Base-by-base conservation (phyloP, 768 basidiomycete genomes). In the Podaxis mareebaensis region DNA sequence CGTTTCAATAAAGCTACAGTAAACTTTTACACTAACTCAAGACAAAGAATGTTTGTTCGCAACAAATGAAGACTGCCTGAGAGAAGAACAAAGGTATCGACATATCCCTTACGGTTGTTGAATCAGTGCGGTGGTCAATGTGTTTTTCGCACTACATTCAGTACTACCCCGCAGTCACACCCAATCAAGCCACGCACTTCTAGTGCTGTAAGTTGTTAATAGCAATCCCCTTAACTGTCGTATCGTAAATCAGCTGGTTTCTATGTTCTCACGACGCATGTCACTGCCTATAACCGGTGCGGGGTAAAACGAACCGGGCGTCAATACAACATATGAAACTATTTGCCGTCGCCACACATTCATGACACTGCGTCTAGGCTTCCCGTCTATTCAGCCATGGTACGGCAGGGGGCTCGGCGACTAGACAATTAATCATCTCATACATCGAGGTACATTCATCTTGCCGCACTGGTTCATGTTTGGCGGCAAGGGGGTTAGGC, bases 221-320 rank as follows among this genome's bases (percentile, higher is more conserved):
- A 17, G 17, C 44, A 46, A 17, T 20, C 20, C 44, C 44, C 5
- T 20, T 20, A 20, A n/a, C 44, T 46, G 20, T 46, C 20, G 4
- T 17, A n/a, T 20, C 17, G n/a, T 20, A 46, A 42, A 17, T 42
- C 44, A 46, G 15, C n/a, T 20, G 7, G 44, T 46, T 20, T 46
- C 40, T 2, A 46, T 17, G 44, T 20, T n/a, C 44, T 46, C 44
- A 20, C 44, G 0, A 20, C 17, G 44, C 44, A 46, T n/a, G 44
- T n/a, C 42, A 42, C 42, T 33, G 30, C 30, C 30, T 33, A 42
- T n/a, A 46, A 3, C 44, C 17, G 20, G 30, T 33, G 53, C 15
- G 53, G 53, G 36, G 53, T 54, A 54, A 36, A 33, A 54, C 30
- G 53, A 54, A 33, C 53, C 53, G n/a, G 30, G 53, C 53, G 53